phyloP scores from a whole-genome alignment of 2,329 filamentous ascomycete species.

The Elsinoe necatrix region DNA sequence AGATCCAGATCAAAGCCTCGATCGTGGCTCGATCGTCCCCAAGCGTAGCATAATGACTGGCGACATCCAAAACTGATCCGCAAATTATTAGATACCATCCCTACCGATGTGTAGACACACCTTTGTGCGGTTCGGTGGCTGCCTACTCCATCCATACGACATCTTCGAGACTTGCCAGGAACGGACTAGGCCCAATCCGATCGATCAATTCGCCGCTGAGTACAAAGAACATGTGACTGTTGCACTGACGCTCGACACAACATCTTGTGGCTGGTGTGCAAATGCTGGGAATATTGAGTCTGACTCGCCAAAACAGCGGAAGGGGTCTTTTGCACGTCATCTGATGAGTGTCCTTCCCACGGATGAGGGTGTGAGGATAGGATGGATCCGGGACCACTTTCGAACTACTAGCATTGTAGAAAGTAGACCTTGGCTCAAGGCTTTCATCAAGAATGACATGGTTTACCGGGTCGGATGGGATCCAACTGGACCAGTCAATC shows the following conservation, averaged over 20 bases:
- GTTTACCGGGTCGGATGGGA: neutral
- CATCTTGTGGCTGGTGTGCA: neutral
- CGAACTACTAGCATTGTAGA: neutral
- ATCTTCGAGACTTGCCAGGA: neutral
- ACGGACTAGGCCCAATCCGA: neutral
- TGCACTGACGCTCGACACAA: neutral
- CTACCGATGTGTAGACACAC: conserved; percentile 2
- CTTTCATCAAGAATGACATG: neutral
- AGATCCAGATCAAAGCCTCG: too few relatives aligned
- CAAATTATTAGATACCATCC: too few relatives aligned
- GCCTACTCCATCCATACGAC: neutral
- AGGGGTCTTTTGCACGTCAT: neutral
- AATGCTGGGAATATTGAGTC: neutral
- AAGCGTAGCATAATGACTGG: too few relatives aligned
- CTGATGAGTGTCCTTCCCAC: neutral
- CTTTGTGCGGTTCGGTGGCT: neutral
- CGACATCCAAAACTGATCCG: too few relatives aligned
- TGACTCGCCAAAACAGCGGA: neutral
- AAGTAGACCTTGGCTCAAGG: neutral
- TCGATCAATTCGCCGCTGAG: neutral
- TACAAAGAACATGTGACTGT: neutral
- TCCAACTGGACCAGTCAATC: neutral
- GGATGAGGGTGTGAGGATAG: neutral
- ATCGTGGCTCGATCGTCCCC: too few relatives aligned
- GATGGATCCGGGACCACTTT: neutral